A percentile compares a stretch with the other conserved stretches of the same genome.
Conservation (phyloP, 2,329 filamentous ascomycete species). For the Aspergillus glaucus region DNA sequence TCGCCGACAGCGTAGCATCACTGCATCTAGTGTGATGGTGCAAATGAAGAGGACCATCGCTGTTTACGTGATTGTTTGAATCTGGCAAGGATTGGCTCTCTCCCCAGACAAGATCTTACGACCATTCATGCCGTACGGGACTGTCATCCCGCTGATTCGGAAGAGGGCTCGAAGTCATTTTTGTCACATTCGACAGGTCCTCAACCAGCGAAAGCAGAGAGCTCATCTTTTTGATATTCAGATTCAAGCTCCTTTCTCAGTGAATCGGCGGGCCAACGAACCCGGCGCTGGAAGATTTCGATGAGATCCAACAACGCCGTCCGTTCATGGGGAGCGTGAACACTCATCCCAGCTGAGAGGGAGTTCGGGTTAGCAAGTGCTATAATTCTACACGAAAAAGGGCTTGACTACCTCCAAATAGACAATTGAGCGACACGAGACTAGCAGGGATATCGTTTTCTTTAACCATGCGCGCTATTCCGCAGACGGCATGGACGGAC, state of each 20-base stretch:
- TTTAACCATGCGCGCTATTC: slow-evolving; percentile 18
- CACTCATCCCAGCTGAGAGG: slow-evolving; percentile 18
- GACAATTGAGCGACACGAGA: slow-evolving; percentile 18
- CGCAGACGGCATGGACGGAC: slow-evolving; percentile 21
- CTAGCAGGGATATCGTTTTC: slow-evolving; percentile 15
- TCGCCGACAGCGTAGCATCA: no score
- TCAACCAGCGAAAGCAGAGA: slow-evolving; percentile 11
- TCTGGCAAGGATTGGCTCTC: no score
- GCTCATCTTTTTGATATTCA: slow-evolving; percentile 18
- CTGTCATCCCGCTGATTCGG: no score
- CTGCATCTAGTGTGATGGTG: no score
- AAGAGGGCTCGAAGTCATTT: background rate
- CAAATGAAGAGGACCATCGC: no score
- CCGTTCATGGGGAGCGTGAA: slow-evolving; percentile 18
- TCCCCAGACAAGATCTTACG: no score
- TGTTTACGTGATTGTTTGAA: no score
- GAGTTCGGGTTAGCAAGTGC: background rate
- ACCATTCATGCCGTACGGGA: background rate
- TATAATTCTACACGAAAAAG: background rate
- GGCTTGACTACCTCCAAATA: slow-evolving; percentile 18
- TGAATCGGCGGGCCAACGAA: slow-evolving; percentile 17
- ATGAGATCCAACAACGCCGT: slow-evolving; percentile 16
- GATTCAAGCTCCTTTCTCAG: slow-evolving; percentile 18
- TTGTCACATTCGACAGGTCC: background rate
- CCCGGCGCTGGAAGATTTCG: slow-evolving; percentile 13